Evolutionary conservation across 148 eudicot species (phyloP).

Genomic region (Camellia granthamiana): DNA sequence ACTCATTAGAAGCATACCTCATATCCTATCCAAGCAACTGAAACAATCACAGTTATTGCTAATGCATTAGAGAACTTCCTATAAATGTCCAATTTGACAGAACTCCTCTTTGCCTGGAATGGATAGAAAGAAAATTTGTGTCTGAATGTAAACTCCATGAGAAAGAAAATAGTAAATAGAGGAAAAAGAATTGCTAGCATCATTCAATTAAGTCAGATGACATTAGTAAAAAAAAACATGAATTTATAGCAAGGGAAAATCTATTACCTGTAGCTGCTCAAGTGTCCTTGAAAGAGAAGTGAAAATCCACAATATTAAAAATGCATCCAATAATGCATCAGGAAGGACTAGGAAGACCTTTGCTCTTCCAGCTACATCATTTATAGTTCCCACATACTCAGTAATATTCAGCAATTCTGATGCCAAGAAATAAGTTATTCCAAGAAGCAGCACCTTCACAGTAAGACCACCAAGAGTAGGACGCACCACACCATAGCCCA

Average conservation of each 20-base stretch:
- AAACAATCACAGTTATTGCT: constrained; percentile 74
- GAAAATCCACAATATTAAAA: constrained; percentile 87
- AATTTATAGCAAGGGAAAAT: not conserved
- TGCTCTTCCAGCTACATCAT: constrained; percentile 87
- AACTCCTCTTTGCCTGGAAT: constrained; percentile 72
- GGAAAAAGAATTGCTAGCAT: constrained; percentile 4
- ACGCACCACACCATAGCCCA: constrained; percentile 99
- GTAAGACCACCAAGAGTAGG: constrained; percentile 99
- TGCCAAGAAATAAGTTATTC: constrained; percentile 80
- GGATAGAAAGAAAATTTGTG: constrained; percentile 14
- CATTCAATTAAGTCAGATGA: constrained; percentile 1
- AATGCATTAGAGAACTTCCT: constrained; percentile 91
- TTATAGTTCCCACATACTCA: constrained; percentile 88
- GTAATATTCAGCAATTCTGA: constrained; percentile 82
- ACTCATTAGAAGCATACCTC: constrained; percentile 53
- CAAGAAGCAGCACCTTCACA: constrained; percentile 83
- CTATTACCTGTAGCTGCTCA: constrained; percentile 88
- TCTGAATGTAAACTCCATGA: not conserved
- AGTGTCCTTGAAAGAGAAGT: constrained; percentile 93
- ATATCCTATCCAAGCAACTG: constrained; percentile 87
- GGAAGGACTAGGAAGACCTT: constrained; percentile 86
- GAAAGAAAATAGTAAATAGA: not conserved
- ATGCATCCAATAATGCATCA: constrained; percentile 81
- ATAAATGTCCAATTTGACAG: constrained; percentile 86
- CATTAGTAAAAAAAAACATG: not conserved